Percentiles rank a stretch among this genome's conserved stretches.
Evolutionary conservation across 2,329 filamentous ascomycete genomes (phyloP).

Genomic region (Alternaria sp.): DNA sequence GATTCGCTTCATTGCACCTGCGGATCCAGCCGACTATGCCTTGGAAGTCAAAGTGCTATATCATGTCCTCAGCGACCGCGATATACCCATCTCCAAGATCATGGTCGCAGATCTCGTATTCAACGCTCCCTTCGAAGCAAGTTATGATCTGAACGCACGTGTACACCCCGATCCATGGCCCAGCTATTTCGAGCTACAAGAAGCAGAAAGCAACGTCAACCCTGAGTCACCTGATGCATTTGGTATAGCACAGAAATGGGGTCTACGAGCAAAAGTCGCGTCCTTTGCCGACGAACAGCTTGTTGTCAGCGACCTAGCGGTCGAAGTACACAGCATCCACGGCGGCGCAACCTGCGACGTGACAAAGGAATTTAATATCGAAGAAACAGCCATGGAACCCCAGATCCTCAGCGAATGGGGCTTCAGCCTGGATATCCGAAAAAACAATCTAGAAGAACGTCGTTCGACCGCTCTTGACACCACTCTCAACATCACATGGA

Average conservation of each 20-base stretch:
- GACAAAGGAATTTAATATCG: constrained; percentile 37
- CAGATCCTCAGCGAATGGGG: constrained; percentile 75
- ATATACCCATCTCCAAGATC: constrained; percentile 81
- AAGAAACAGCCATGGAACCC: constrained; percentile 62
- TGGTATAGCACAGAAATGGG: constrained; percentile 84
- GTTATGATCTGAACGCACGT: constrained; percentile 84
- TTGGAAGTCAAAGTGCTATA: constrained; percentile 80
- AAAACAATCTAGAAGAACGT: constrained; percentile 82
- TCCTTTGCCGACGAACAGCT: constrained; percentile 77
- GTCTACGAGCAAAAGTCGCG: constrained; percentile 72
- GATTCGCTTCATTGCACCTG: constrained; percentile 53
- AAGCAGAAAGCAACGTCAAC: constrained; percentile 45
- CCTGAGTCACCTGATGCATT: constrained; percentile 52
- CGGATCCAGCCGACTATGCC: constrained; percentile 66
- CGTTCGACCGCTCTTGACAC: constrained; percentile 78
- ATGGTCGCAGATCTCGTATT: constrained; percentile 75
- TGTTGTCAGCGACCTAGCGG: constrained; percentile 69
- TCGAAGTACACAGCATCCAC: constrained; percentile 68
- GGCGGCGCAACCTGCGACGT: constrained; percentile 68
- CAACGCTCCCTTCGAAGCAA: constrained; percentile 87
- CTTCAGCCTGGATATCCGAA: constrained; percentile 79
- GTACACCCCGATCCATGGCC: constrained; percentile 85
- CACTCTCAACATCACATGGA: constrained; percentile 80
- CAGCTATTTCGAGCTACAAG: constrained; percentile 76
- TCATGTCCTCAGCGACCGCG: constrained; percentile 78